Base-by-base conservation (phyloP, 2,329 filamentous ascomycete genomes). In the Phialophora macrospora region DNA sequence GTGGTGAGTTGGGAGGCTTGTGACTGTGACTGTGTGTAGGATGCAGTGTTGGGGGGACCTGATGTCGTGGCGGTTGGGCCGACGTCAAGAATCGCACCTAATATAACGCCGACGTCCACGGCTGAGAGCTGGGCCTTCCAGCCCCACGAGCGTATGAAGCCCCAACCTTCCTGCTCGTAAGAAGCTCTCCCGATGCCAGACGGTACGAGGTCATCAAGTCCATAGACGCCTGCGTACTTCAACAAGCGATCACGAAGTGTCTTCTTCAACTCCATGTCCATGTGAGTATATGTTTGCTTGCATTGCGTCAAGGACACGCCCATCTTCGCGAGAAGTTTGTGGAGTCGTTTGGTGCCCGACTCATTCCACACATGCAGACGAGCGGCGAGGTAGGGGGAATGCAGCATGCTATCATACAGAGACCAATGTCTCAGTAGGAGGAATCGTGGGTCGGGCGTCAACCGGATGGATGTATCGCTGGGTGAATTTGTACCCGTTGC, bases 321-420 rank as follows among this genome's bases (percentile, higher is more conserved):
- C 94, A 99, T 99, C 78, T 98, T 99, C 51, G 95, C 95, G 2
- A 99, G 84, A 0, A 99, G 85, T 75, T 98, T 98, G 77, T 97
- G 92, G 22, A 99, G 82, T 59, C 94, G 87, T 76, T 96, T 96
- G 60, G 91, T 85, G 2, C 95, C 95, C 58, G 85, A 86, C 68
- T 98, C 95, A 66, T 89, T 96, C 94, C 95, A 99, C 55, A 97
- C 93, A 77, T 96, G 94, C 54, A 99, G 84, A 34, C 92, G 87
- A 3, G 94, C 92, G 66, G 96, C 94, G 4, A 99, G 86, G 74
- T 97, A 98, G 0, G 94, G 93, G 0, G 93, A 97, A 77, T 99
- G 95, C 12, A 98, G 84, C 95, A 99, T 98, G 76, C 93, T 97
- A 74, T 99, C 95, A 77, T 98, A 98, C 14, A 99, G 82, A 72